Base-by-base conservation (phyloP, 352 stramenopile species). In the Albugo laibachii region DNA sequence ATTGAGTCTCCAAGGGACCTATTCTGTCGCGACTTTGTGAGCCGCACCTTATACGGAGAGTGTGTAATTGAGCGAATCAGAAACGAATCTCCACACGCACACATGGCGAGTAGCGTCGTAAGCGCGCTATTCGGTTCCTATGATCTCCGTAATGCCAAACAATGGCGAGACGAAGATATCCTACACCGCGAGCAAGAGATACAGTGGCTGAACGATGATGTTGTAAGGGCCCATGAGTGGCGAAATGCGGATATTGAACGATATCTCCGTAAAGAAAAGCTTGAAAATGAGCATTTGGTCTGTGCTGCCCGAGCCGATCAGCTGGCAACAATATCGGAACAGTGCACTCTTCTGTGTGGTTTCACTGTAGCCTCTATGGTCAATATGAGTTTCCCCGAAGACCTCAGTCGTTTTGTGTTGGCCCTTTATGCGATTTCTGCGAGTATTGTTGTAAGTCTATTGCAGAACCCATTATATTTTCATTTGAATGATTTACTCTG, bases 181-280 rank as follows among this genome's bases (percentile, higher is more conserved):
- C 45, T 54, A 10, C 54, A 69, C 49, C 69, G 71, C 5, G 69
- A 81, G 49, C 69, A 83, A 53, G 63, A 83, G 57, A 59, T 75
- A n/a, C 74, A 83, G 54, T 83, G 70, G 70, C 65, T 75, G 44
- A 75, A 81, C 34, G 70, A 86, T 58, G 74, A 81, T 48, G 72
- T 79, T 36, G 61, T 78, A 50, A 70, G 74, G 24, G 70, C 62
- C 31, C 61, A 81, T 53, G 53, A 67, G 57, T 86, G 74, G 70
- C 70, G 74, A 15, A 52, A 58, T 24, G 69, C 64, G 45, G 74
- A 86, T 54, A 65, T 81, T 20, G 66, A 83, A 58, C 70, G 74
- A 12, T 60, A 62, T n/a, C 52, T 79, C n/a, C 66, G 71, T 10
- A 55, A 50, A 13, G 68, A 80, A 49, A 78, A 78, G 47, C 56